Evolutionary conservation across 2,329 filamentous ascomycete species (phyloP).

Genomic region (Cadophora malorum): DNA sequence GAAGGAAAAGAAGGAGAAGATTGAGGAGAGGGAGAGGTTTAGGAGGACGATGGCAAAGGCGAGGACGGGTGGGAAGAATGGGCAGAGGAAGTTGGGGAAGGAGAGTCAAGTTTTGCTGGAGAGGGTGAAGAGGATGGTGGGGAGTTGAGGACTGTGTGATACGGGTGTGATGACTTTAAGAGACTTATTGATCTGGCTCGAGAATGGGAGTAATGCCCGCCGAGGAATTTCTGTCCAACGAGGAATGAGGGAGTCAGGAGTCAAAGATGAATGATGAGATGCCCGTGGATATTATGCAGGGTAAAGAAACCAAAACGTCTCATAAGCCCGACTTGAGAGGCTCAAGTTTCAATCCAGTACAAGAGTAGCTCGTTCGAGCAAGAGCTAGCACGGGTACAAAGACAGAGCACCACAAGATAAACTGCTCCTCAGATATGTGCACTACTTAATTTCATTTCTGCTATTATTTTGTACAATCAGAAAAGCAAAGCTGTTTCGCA

Average conservation of each 20-base stretch:
- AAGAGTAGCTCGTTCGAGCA: background rate
- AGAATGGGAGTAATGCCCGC: background rate
- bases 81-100: conserved; percentile 71
- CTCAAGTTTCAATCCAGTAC: background rate
- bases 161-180: background rate
- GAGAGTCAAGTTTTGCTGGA: conserved; percentile 71
- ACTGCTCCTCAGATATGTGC: background rate
- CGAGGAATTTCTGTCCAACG: background rate
- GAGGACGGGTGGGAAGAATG: conserved; percentile 63
- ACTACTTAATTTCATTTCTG: background rate
- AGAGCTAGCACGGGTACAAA: background rate
- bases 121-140: conserved; percentile 60
- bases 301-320: too few species aligned
- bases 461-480: background rate
- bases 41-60: conserved; percentile 55
- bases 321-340: too few species aligned
- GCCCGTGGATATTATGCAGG: too few species aligned
- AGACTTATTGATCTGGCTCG: background rate
- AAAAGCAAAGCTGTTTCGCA: background rate
- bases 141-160: conserved; percentile 32
- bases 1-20: conserved; percentile 60
- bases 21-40: conserved; percentile 61
- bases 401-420: background rate
- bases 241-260: too few species aligned
- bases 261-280: too few species aligned